Evolutionary conservation across 1,284 basidiomycete species (phyloP).

Genomic region (Boletus hoseneyae): DNA sequence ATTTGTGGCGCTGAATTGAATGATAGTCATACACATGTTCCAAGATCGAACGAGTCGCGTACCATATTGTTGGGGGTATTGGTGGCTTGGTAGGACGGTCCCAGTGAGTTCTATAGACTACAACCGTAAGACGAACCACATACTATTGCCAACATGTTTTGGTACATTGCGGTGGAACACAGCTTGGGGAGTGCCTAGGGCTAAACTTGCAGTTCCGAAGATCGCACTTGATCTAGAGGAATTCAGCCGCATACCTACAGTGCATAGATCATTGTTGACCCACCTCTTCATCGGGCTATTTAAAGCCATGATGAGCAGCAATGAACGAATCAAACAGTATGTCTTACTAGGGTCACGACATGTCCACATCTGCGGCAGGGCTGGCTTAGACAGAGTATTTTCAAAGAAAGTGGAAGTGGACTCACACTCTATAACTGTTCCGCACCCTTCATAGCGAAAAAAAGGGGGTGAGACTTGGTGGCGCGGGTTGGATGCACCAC

Average conservation of each 20-base stretch:
- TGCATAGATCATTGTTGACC: conserved; percentile 9
- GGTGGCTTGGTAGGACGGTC: conserved; percentile 41
- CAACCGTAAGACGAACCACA: conserved; percentile 26
- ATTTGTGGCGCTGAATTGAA: conserved; percentile 36
- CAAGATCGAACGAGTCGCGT: conserved; percentile 35
- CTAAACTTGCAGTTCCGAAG: conserved; percentile 63
- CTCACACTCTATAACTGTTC: conserved; percentile 49
- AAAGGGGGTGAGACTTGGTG: conserved; percentile 7
- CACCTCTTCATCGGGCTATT: conserved; percentile 64
- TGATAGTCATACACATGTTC: conserved; percentile 47
- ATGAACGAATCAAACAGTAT: conserved; percentile 4
- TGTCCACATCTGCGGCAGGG: conserved; percentile 52
- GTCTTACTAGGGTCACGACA: conserved; percentile 49
- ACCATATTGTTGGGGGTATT: conserved; percentile 69
- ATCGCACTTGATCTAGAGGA: conserved; percentile 58
- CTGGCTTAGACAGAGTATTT: conserved; percentile 8
- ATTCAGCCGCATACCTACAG: conserved; percentile 12
- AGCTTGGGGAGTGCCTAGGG: conserved; percentile 50
- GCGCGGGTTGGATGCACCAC: conserved; percentile 1
- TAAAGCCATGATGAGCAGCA: conserved; percentile 9
- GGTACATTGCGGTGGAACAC: conserved; percentile 49
- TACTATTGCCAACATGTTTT: conserved; percentile 71
- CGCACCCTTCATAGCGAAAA: conserved; percentile 39
- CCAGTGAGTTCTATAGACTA: conserved; percentile 11
- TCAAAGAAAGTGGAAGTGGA: background rate